These are phyloP conservation scores for Raphanus raphanistrum DNA, from an alignment of 345 rosid genomes.

Conservation along the genomic window DNA sequence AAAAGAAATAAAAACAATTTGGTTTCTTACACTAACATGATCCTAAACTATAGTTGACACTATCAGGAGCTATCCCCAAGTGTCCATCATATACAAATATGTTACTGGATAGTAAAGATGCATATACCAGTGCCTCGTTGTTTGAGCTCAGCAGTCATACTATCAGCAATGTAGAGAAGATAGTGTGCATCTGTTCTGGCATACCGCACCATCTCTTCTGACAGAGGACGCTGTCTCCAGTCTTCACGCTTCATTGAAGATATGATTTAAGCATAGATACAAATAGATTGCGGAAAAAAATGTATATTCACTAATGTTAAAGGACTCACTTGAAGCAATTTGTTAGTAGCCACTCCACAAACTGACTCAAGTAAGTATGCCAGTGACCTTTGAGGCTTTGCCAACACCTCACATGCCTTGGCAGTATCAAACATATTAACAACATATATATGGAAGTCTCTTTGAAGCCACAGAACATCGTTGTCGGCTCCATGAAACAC, in stretches of 20 bases:
- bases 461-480: constrained; percentile 91
- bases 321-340: constrained; percentile 72
- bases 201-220: constrained; percentile 74
- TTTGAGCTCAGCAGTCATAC: constrained; percentile 66
- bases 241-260: constrained; percentile 76
- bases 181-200: constrained; percentile 86
- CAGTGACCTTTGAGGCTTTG: constrained; percentile 84
- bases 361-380: constrained; percentile 88
- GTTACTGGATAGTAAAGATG: constrained; percentile 15
- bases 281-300: not conserved
- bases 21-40: not conserved
- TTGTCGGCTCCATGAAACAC: constrained; percentile 98
- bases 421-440: constrained; percentile 91
- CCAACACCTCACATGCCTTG: constrained; percentile 86
- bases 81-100: not conserved
- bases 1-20: constrained; percentile 22
- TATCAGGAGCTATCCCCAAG: not conserved
- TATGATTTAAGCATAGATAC: constrained; percentile 13
- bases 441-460: constrained; percentile 91
- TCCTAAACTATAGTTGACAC: not conserved
- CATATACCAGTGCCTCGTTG: constrained; percentile 65
- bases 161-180: constrained; percentile 66
- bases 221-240: constrained; percentile 95
- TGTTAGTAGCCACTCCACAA: constrained; percentile 73
- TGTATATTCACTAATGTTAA: not conserved